phyloP scores from a whole-genome alignment of 2,329 filamentous ascomycete genomes.

The Emericellopsis atlantica region DNA sequence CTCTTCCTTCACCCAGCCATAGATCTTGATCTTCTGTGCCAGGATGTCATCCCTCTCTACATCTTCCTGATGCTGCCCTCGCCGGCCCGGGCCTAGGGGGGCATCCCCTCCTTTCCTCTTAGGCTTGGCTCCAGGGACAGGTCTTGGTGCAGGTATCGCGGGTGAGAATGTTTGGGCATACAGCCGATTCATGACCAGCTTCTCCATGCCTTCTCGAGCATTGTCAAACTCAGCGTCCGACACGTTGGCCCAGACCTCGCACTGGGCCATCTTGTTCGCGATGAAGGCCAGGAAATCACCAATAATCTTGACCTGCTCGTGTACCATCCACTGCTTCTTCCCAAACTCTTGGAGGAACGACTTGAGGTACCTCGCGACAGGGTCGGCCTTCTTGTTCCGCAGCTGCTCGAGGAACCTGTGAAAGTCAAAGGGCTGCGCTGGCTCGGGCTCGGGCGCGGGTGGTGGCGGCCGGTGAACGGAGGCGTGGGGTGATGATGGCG shows the following conservation, averaged over 20 bases:
- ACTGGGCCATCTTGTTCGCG: constrained; percentile 93
- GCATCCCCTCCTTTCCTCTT: constrained; percentile 57
- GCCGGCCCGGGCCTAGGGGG: constrained; percentile 65
- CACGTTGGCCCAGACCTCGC: constrained; percentile 91
- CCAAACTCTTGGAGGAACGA: constrained; percentile 92
- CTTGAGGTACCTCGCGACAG: constrained; percentile 87
- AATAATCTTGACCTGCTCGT: constrained; percentile 98
- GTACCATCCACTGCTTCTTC: constrained; percentile 98
- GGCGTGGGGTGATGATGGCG: constrained; percentile 32
- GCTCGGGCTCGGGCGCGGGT: constrained; percentile 66
- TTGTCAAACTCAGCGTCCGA: constrained; percentile 98
- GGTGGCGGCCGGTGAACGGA: constrained; percentile 52
- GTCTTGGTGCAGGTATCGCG: constrained; percentile 72
- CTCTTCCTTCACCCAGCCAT: constrained; percentile 85
- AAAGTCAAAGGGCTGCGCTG: constrained; percentile 86
- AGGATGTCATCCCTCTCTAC: constrained; percentile 94
- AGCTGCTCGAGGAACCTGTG: constrained; percentile 94
- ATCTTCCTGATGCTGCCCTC: constrained; percentile 95
- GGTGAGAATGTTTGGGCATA: constrained; percentile 96
- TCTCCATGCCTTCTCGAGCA: constrained; percentile 97
- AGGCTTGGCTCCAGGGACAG: constrained; percentile 54
- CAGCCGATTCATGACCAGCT: constrained; percentile 94
- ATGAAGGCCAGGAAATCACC: constrained; percentile 94
- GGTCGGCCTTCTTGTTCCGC: constrained; percentile 93
- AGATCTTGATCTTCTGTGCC: constrained; percentile 92